These are phyloP conservation scores for Novymonas esmeraldas DNA, from an alignment of 208 protist species.

Conservation along the genomic window DNA sequence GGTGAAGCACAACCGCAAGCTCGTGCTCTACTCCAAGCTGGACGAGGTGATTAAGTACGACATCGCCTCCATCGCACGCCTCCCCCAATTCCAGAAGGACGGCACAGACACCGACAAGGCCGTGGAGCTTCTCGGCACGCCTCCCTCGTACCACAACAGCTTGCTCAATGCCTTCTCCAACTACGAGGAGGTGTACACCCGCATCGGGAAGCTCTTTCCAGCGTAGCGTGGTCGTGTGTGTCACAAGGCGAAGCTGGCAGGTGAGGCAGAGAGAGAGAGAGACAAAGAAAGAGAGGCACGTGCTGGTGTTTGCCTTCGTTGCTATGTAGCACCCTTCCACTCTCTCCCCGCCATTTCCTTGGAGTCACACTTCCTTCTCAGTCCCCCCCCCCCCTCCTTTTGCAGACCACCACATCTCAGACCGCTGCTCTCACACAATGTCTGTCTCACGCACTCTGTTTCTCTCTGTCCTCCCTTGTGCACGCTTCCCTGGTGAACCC, in stretches of 20 bases:
- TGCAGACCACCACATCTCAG: too few relatives aligned
- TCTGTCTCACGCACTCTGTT: too few relatives aligned
- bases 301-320: too few relatives aligned
- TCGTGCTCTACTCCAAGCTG: constrained; percentile 62
- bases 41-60: constrained; percentile 77
- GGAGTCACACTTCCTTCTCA: too few relatives aligned
- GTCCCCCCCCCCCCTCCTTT: too few relatives aligned
- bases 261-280: neutral
- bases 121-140: constrained; percentile 43
- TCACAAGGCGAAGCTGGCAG: neutral
- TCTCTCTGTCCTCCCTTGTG: too few relatives aligned
- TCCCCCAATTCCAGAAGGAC: constrained; percentile 38
- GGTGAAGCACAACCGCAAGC: constrained; percentile 49
- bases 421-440: too few relatives aligned
- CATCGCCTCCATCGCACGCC: constrained; percentile 48
- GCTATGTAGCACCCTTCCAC: too few relatives aligned
- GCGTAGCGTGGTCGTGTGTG: too few relatives aligned
- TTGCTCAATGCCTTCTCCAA: constrained; percentile 27
- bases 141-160: constrained; percentile 30
- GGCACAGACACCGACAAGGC: constrained; percentile 22
- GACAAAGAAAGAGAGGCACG: too few relatives aligned
- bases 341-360: too few relatives aligned
- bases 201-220: constrained; percentile 21
- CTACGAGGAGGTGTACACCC: constrained; percentile 18
- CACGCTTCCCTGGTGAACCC: too few relatives aligned